Conservation (phyloP, 176 grass and related monocot genomes). For the Bonia amplexicaulis region DNA sequence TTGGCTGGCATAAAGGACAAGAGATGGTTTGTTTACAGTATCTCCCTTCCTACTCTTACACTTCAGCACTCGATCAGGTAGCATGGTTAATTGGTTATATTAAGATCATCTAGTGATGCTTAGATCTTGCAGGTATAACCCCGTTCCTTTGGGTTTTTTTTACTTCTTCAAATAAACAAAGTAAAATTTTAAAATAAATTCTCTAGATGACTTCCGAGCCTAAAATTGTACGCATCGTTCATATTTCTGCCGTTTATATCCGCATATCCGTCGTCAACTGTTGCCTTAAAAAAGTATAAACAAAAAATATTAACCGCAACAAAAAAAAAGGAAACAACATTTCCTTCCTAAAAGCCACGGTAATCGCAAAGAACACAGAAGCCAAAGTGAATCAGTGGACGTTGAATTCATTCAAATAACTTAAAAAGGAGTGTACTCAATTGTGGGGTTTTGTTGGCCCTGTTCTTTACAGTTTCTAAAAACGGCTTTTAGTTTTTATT, state of each 20-base stretch:
- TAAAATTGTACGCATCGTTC: too few species aligned
- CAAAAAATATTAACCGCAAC: fast-evolving
- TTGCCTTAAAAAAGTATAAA: too few species aligned
- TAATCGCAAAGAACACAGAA: background rate
- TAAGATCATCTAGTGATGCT: background rate
- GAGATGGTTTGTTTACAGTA: background rate
- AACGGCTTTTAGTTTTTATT: too few species aligned
- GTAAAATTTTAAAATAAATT: too few species aligned
- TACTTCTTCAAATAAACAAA: too few species aligned
- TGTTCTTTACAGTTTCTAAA: too few species aligned
- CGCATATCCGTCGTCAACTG: too few species aligned
- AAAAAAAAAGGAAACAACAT: background rate
- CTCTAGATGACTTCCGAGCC: too few species aligned
- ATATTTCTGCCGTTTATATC: too few species aligned
- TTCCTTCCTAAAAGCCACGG: background rate
- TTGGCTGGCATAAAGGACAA: background rate
- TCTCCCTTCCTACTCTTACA: background rate
- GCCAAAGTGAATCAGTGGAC: background rate
- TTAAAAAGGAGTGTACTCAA: background rate
- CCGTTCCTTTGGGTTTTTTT: too few species aligned
- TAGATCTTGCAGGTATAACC: background rate
- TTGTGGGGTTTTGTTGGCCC: background rate
- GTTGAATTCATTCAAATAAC: background rate
- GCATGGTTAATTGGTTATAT: too few species aligned
- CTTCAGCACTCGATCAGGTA: too few species aligned